phyloP scores from a whole-genome alignment of 768 basidiomycete species.

The Termitomyces sp. region DNA sequence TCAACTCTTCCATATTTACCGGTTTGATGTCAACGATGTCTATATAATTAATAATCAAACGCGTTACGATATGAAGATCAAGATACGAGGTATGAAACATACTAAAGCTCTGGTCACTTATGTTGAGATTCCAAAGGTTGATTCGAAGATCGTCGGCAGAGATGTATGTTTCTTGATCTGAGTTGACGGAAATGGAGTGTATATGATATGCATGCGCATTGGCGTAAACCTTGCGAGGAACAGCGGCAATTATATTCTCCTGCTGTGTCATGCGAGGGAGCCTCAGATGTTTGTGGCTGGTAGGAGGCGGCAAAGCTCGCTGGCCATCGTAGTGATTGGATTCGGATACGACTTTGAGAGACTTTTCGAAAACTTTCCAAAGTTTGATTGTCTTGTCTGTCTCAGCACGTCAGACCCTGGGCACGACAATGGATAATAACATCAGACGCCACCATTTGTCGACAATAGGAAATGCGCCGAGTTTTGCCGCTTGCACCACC shows the following conservation, averaged over 20 bases:
- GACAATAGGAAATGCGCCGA: constrained; percentile 94
- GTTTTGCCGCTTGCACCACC: constrained; percentile 99
- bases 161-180: constrained; percentile 98
- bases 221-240: constrained; percentile 97
- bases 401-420: constrained; percentile 4
- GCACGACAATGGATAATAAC: neutral
- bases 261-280: constrained; percentile 90
- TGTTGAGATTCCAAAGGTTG: constrained; percentile 98
- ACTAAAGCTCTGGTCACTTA: constrained; percentile 99
- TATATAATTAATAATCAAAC: constrained; percentile 23
- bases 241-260: constrained; percentile 97
- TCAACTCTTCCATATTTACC: constrained; percentile 99
- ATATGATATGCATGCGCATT: constrained; percentile 99
- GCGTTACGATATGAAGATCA: neutral
- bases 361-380: constrained; percentile 99
- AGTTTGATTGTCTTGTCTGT: constrained; percentile 99
- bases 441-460: constrained; percentile 74
- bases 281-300: constrained; percentile 54
- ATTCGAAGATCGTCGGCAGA: constrained; percentile 97
- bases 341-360: constrained; percentile 91
- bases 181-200: constrained; percentile 99
- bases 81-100: constrained; percentile 26
- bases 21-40: constrained; percentile 99
- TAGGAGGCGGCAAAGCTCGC: constrained; percentile 61
- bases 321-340: constrained; percentile 89